These are phyloP conservation scores for Oryza australiensis DNA, from an alignment of 176 grass and related monocot species.

Conservation along the genomic window DNA sequence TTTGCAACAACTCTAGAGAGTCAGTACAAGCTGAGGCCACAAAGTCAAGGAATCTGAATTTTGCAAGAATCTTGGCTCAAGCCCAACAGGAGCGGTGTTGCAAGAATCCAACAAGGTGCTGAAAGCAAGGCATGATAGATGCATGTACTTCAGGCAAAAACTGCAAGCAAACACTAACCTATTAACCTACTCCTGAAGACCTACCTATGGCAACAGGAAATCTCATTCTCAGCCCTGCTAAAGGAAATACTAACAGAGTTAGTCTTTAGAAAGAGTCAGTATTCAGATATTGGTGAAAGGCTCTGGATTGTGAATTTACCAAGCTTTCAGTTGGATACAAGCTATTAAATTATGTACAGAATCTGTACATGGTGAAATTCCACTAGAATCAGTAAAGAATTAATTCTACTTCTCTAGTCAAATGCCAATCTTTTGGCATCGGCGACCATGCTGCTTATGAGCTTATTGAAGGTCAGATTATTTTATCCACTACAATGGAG, in stretches of 20 bases:
- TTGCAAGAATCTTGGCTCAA: constrained; percentile 18
- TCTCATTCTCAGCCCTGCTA: background rate
- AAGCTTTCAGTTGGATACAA: constrained; percentile 12
- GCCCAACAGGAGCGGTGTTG: constrained; percentile 9
- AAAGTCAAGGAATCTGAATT: background rate
- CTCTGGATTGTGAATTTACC: constrained; percentile 14
- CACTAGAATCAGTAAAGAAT: constrained; percentile 29
- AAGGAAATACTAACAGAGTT: background rate
- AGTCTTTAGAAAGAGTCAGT: background rate
- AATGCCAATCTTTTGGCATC: constrained; percentile 12
- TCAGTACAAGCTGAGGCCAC: background rate
- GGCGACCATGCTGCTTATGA: background rate
- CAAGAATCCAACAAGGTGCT: constrained; percentile 33
- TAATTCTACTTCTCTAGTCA: constrained; percentile 36
- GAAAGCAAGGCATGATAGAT: constrained; percentile 42
- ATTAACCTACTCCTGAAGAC: background rate
- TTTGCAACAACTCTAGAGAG: background rate
- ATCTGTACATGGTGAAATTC: constrained; percentile 40
- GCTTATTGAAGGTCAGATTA: constrained; percentile 26
- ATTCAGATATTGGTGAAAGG: background rate
- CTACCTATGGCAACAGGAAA: constrained; percentile 4
- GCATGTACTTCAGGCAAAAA: constrained; percentile 20
- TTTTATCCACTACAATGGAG: constrained; percentile 18
- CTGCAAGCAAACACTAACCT: constrained; percentile 20
- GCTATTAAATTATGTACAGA: constrained; percentile 39